Conservation (phyloP, 331 rosid genomes). For the Rhamnella rubrinervis region DNA sequence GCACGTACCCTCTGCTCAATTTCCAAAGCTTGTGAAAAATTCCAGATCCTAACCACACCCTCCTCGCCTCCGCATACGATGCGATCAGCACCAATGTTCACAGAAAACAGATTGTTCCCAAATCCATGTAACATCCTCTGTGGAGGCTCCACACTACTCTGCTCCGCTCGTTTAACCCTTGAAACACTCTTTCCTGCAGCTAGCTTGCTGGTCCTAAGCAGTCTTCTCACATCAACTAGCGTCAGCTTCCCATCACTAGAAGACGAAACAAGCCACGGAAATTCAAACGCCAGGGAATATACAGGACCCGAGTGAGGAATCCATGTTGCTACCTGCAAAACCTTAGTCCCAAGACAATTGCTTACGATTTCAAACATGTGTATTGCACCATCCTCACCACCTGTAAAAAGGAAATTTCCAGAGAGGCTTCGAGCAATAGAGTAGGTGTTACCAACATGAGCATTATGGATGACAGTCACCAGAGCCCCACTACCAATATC, state of each 20-base stretch:
- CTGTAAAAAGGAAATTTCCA: conserved; percentile 79
- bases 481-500: conserved; percentile 56
- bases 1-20: conserved; percentile 63
- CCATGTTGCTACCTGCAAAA: conserved; percentile 62
- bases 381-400: conserved; percentile 89
- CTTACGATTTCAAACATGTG: conserved; percentile 72
- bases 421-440: conserved; percentile 73
- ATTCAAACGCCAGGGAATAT: conserved; percentile 83
- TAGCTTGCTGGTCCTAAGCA: conserved; percentile 45
- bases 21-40: conserved; percentile 86
- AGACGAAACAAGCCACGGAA: conserved; percentile 98
- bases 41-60: conserved; percentile 88
- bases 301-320: conserved; percentile 84
- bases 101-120: conserved; percentile 68
- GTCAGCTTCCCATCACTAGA: conserved; percentile 79
- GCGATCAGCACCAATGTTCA: conserved; percentile 78
- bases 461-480: conserved; percentile 49
- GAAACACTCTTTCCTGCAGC: conserved; percentile 38
- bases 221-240: conserved; percentile 74
- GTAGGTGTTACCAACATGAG: conserved; percentile 74
- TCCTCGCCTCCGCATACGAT: conserved; percentile 95
- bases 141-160: conserved; percentile 66
- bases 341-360: conserved; percentile 28
- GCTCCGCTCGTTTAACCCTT: conserved; percentile 30
- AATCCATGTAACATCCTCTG: conserved; percentile 91